Base-by-base conservation (phyloP, 441 rosid species). In the Breynia disticha region DNA sequence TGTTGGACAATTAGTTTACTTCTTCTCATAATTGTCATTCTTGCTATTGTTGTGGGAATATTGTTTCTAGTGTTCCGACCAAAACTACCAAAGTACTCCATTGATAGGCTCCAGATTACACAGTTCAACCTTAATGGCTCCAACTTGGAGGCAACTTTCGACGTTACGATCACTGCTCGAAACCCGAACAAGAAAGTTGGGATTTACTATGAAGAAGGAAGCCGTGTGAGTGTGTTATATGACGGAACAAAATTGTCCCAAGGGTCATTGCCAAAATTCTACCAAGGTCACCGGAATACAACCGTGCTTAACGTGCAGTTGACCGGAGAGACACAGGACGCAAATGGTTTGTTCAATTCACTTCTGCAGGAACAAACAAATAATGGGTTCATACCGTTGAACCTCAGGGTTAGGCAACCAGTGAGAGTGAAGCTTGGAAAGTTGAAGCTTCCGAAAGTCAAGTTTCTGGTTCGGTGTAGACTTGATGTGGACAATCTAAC, bases 231-330 rank as follows among this genome's bases (percentile, higher is more conserved):
- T 17, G 95, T 76, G 13, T 81, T 60, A 56, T 86, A 79, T 67
- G 24, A 43, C 2, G 79, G 74, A 10, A 68, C 86, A 5, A 56
- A 68, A 44, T 71, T 91, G 9, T 75, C 87, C 21, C 64, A 81
- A 57, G 95, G 98, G 4, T 69, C 98, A 1, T 54, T 88, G 46
- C 98, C 98, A 0, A 82, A 81, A 64, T 91, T 91, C 66, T 91
- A 88, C 71, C 98, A 91, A 57, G 97, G 98, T 17, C 94, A 88
- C 61, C 56, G 60, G 68, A 91, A 87, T 60, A 87, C 94, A 5
- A 88, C 98, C 0, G 73, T 79, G 53, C 80, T 91, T 47, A 50
- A 45, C 15, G 62, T 91, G 52, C 69, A 71, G 28, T 54, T 91
- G 76, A 57, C 75, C 0, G 97, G 95, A 8, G 74, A 70, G 62